Evolutionary conservation across 192 early-diverging fungal genomes (phyloP), one percentile per base, ranked within the genome.

Genomic region (Chytriomyces sp.): DNA sequence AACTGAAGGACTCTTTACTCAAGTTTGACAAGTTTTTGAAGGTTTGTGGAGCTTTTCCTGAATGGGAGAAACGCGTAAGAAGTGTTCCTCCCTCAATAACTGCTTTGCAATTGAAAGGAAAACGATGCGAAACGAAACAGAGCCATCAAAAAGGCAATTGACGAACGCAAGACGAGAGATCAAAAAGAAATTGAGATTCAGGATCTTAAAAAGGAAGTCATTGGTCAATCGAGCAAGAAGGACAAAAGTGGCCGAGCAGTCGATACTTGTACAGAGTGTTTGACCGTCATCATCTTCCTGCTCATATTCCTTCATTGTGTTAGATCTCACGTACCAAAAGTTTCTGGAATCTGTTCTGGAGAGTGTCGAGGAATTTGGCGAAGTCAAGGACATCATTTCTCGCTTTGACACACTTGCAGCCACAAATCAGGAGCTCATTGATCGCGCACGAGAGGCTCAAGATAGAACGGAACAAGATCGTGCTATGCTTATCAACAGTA

Each of bases 1-100:
- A 79, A 70, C 71, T 89, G 37, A 84, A 85, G 69, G 86, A 89
- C 64, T 76, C 73, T 41, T 72, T 88, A 36, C 64, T 80, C 28
- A 89, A 89, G 75, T 89, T 89, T 78, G 87, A 89, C 60, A 89
- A 89, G 73, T 88, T 86, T 74, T 65, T 89, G 10, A 86, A 88
- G 79, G 85, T 88, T 33, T 17, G 40, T 32, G 44, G 17, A 4
- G 33, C 25, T 73, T 41, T 52, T 59, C 7, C 26, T 10, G n/a
- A 31, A 6, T 37, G 39, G 37, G 25, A n/a, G 3, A 39, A 10
- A 30, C 22, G 63, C 7, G 22, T n/a, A n/a, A n/a, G n/a, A n/a
- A n/a, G n/a, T n/a, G n/a, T n/a, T n/a, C n/a, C n/a, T n/a, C n/a
- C n/a, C 17, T 62, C 7, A 68, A 28, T 49, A 33, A n/a, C 36